Evolutionary conservation across 78 protist species (phyloP).

Genomic region (Dictyostelium brefeldianum): DNA sequence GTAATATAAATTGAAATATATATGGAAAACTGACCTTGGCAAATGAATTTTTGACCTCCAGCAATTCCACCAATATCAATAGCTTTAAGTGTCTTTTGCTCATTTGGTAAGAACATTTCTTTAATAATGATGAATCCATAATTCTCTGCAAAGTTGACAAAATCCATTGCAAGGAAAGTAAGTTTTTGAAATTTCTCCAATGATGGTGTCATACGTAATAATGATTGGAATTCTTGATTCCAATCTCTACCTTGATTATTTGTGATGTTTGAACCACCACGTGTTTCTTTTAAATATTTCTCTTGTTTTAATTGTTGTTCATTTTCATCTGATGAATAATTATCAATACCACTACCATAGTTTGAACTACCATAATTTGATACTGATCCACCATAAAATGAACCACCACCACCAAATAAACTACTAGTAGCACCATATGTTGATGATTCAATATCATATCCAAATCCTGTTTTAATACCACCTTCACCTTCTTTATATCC

Average conservation of each 20-base stretch:
- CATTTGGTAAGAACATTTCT: slow-evolving; percentile 57
- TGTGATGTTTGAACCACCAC: too few relatives aligned
- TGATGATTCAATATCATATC: slow-evolving; percentile 3
- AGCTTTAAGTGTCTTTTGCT: slow-evolving; percentile 36
- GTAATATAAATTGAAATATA: too few relatives aligned
- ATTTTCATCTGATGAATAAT: slow-evolving; percentile 7
- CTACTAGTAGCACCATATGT: not conserved
- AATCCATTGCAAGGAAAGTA: slow-evolving; percentile 51
- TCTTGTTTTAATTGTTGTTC: slow-evolving; percentile 15
- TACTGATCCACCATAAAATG: not conserved
- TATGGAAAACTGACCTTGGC: too few relatives aligned
- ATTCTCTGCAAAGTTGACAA: slow-evolving; percentile 34
- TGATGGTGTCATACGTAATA: not conserved
- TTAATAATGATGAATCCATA: slow-evolving; percentile 39
- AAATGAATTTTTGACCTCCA: slow-evolving; percentile 57
- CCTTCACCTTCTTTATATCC: not conserved
- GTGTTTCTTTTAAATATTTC: not conserved
- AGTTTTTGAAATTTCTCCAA: slow-evolving; percentile 47
- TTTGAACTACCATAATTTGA: not conserved
- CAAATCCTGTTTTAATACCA: not conserved
- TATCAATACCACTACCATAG: not conserved
- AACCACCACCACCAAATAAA: not conserved
- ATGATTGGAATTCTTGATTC: slow-evolving; percentile 63
- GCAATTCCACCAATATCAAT: slow-evolving; percentile 77
- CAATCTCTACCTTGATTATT: slow-evolving; percentile 51